A percentile compares a stretch with the other conserved stretches of the same genome.
phyloP scores from a whole-genome alignment of 2,329 filamentous ascomycete species.

The Hymenoscyphus fraxineus region DNA sequence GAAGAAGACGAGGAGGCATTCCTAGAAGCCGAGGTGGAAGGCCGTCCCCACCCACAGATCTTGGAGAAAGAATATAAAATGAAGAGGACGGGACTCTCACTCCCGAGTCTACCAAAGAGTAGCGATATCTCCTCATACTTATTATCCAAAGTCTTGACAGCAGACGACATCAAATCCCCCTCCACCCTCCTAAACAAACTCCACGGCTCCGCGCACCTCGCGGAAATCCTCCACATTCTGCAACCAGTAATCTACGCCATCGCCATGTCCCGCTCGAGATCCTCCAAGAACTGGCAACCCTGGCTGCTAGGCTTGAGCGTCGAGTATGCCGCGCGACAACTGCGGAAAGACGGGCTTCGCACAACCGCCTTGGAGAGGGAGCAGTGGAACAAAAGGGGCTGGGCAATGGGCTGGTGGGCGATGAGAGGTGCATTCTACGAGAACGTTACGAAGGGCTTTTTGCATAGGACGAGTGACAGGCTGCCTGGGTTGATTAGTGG shows the following conservation, averaged over 20 bases:
- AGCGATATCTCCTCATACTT: conserved; percentile 84
- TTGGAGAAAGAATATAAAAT: conserved; percentile 69
- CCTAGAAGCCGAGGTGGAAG: conserved; percentile 38
- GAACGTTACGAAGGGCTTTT: conserved; percentile 75
- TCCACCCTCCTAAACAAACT: conserved; percentile 80
- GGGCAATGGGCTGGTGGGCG: conserved; percentile 90
- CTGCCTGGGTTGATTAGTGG: conserved; percentile 70
- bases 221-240: conserved; percentile 88
- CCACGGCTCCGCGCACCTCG: conserved; percentile 68
- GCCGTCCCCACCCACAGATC: conserved; percentile 30
- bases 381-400: conserved; percentile 82
- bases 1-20: conserved; percentile 40
- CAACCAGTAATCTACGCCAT: conserved; percentile 83
- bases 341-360: conserved; percentile 58
- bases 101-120: conserved; percentile 77
- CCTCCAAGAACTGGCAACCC: conserved; percentile 81
- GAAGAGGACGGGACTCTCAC: conserved; percentile 85
- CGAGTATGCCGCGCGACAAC: conserved; percentile 84
- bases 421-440: conserved; percentile 98
- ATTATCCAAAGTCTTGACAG: conserved; percentile 83
- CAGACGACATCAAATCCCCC: conserved; percentile 94
- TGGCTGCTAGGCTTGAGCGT: conserved; percentile 84
- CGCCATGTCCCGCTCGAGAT: conserved; percentile 65
- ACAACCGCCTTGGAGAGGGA: conserved; percentile 87
- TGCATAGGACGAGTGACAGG: conserved; percentile 47